Evolutionary conservation across 2,329 filamentous ascomycete genomes (phyloP).

Genomic region (Fusarium musae): DNA sequence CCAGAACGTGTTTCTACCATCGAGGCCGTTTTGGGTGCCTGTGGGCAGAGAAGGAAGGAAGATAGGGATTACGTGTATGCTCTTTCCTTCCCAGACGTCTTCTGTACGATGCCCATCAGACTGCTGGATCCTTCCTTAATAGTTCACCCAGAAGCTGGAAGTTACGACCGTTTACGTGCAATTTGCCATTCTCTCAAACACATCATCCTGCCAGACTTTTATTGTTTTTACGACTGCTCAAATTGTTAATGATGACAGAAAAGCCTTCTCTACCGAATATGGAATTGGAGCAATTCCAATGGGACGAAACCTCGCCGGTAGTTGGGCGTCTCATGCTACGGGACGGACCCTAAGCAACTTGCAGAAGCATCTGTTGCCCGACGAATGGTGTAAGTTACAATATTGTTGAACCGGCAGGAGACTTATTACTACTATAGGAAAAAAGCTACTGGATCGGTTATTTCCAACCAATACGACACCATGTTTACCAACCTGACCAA

Average conservation of each 20-base stretch:
- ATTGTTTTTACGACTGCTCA: neutral
- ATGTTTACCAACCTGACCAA: neutral
- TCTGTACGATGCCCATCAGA: neutral
- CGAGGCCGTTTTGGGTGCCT: too few species aligned
- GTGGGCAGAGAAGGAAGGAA: too few species aligned
- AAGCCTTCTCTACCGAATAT: fast-evolving
- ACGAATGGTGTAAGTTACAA: neutral
- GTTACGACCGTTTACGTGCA: neutral
- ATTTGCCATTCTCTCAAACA: neutral
- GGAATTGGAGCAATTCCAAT: neutral
- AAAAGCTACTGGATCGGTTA: neutral
- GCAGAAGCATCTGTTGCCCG: neutral
- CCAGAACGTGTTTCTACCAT: too few species aligned
- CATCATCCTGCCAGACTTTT: neutral
- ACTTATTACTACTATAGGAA: neutral
- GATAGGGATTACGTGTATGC: neutral
- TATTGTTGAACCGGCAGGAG: neutral
- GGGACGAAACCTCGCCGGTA: neutral
- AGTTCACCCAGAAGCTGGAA: neutral
- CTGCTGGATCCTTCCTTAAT: neutral
- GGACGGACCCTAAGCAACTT: neutral
- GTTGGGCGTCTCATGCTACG: neutral
- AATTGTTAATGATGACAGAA: neutral
- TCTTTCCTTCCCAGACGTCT: neutral
- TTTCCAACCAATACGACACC: neutral